Evolutionary conservation across 225 moss, liverwort and hornwort species (phyloP).

Genomic region (Marchantia polymorpha): DNA sequence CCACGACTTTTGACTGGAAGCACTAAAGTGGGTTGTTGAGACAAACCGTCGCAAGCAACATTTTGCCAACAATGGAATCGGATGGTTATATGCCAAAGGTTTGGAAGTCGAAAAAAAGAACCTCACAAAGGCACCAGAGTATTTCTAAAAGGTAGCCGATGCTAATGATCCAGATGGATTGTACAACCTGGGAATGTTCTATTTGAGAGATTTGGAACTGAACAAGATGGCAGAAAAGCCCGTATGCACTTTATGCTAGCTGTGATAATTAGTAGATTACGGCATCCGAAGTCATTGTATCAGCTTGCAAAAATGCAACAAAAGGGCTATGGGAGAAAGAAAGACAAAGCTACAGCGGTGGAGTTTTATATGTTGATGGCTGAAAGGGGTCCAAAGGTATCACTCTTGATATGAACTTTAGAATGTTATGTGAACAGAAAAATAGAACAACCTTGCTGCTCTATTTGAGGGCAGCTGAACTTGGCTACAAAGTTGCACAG

Average conservation of each 20-base stretch:
- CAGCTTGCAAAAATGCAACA: conserved; percentile 93
- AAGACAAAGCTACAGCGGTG: conserved; percentile 59
- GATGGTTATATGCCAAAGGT: conserved; percentile 85
- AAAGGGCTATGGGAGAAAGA: conserved; percentile 73
- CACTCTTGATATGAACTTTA: conserved; percentile 84
- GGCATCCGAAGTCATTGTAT: conserved; percentile 73
- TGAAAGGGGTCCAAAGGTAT: conserved; percentile 93
- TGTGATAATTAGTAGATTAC: conserved; percentile 35
- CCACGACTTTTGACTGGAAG: no score
- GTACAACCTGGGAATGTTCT: conserved; percentile 86
- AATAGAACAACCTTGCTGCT: conserved; percentile 72
- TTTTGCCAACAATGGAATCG: conserved; percentile 86
- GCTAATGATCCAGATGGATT: conserved; percentile 58
- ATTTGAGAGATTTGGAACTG: conserved; percentile 74
- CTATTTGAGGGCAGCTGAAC: conserved; percentile 88
- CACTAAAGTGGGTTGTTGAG: conserved; percentile 71
- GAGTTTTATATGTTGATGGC: conserved; percentile 83
- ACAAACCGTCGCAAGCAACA: conserved; percentile 57
- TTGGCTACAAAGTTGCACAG: conserved; percentile 96
- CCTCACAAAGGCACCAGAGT: conserved; percentile 80
- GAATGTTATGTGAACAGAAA: conserved; percentile 82
- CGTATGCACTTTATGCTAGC: conserved; percentile 48
- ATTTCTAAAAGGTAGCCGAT: conserved; percentile 72
- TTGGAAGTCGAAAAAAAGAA: conserved; percentile 85
- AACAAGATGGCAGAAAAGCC: conserved; percentile 66